Percentiles rank a stretch among this genome's conserved stretches.
phyloP scores from a whole-genome alignment of 2,329 filamentous ascomycete species.

The Emericellopsis cladophorae region DNA sequence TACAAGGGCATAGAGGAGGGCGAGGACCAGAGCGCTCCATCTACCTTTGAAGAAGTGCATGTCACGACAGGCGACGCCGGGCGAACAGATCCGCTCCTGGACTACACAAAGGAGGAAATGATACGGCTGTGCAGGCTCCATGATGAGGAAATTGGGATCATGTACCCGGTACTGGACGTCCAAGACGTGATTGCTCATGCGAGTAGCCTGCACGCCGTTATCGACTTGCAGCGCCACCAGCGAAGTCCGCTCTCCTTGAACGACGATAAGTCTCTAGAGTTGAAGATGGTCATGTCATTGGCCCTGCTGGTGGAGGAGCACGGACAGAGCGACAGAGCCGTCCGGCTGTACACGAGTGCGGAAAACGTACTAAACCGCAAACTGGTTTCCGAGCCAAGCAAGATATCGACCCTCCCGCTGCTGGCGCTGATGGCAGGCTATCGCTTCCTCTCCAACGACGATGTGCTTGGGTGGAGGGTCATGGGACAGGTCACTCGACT shows the following conservation, averaged over 20 bases:
- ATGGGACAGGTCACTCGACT: constrained; percentile 73
- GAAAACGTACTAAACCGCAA: constrained; percentile 57
- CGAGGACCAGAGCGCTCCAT: constrained; percentile 12
- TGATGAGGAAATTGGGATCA: constrained; percentile 81
- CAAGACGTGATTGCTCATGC: constrained; percentile 59
- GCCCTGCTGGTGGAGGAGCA: constrained; percentile 66
- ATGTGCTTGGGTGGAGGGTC: constrained; percentile 74
- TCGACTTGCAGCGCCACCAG: constrained; percentile 38
- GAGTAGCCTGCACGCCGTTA: constrained; percentile 56
- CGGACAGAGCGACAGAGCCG: constrained; percentile 64
- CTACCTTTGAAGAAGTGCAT: neutral
- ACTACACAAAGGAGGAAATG: constrained; percentile 67
- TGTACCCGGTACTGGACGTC: constrained; percentile 80
- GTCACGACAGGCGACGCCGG: constrained; percentile 3
- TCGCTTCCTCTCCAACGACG: constrained; percentile 76
- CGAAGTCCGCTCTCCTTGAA: constrained; percentile 24
- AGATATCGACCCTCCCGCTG: constrained; percentile 34
- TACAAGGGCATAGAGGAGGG: constrained; percentile 53
- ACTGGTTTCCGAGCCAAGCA: constrained; percentile 39
- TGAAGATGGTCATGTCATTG: constrained; percentile 77
- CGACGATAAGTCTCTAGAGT: constrained; percentile 46
- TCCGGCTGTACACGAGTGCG: constrained; percentile 63
- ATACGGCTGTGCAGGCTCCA: constrained; percentile 66
- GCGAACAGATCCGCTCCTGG: constrained; percentile 59
- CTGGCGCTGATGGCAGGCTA: constrained; percentile 48